Evolutionary conservation across 2,329 filamentous ascomycete species (phyloP), one percentile per base, ranked within the genome.

Genomic region (Sarocladium oryzae): DNA sequence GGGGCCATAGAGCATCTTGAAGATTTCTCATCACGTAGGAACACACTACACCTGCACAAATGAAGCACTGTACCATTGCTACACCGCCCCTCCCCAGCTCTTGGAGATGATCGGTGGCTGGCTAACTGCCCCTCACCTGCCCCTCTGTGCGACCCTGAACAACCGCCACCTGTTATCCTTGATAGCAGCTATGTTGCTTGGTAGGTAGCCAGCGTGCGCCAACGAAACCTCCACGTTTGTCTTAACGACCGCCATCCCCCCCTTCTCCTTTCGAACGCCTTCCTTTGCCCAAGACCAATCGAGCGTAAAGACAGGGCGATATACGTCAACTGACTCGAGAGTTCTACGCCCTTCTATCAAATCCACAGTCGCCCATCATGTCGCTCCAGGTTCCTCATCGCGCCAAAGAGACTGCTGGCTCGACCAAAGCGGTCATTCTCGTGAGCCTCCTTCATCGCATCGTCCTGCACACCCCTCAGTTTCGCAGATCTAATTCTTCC

Each of bases 371-470:
- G 40, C 48, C 51, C 60, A 63, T 46, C 57, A 80, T 81, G 77
- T 77, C 76, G 55, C 75, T 81, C 53, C 77, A 82, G 59, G 72
- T 84, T 60, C 54, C 71, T 71, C 62, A 77, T 63, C 73, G 59
- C 23, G 40, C 61, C 55, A 76, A 76, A 66, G 73, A 69, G 57
- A n/a, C 46, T 16, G 23, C 26, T 28, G 79, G 82, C 64, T 79
- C 84, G 57, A 96, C 91, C 67, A 97, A 96, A 75, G 92, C 92
- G 59, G 86, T 96, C 60, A 96, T 97, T 71, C 76, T 97, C 76
- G 91, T 96, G 78, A 57, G 60, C 52, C 55, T 57, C 53, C 13
- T 16, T 37, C 36, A 52, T 41, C n/a, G n/a, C n/a, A n/a, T n/a
- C n/a, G n/a, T n/a, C n/a, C 35, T 48, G 4, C 24, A 4, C 15